Evolutionary conservation across 1,284 basidiomycete genomes (phyloP), one percentile per base, ranked within the genome.

Genomic region (Vanrija pseudolonga): DNA sequence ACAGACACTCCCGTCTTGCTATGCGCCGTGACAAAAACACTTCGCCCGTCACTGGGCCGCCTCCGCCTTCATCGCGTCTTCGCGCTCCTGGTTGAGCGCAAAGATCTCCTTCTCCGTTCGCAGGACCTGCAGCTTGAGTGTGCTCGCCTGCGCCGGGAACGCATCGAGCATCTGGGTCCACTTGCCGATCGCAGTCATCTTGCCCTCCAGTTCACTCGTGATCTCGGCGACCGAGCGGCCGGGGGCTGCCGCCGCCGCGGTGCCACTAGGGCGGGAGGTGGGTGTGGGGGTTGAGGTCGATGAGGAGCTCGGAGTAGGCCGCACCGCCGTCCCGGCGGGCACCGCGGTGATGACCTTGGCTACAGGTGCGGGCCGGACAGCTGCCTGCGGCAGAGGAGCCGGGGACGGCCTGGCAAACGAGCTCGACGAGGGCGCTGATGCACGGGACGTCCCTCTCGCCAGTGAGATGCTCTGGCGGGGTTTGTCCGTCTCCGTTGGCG

Each of bases 61-160:
- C 12, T 17, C 20, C 20, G 11, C n/a, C 39, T 11, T 14, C 39
- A 11, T 41, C 18, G 20, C 18, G 4, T 6, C 5, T 26, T 50
- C 23, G 26, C 26, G 18, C n/a, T 42, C 23, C 15, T 19, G 20
- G 39, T 49, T 38, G 3, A 40, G 15, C 7, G 22, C 39, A 17
- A 49, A 49, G 11, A 49, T 39, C 11, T 49, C 38, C 23, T 20
- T 22, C 39, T 49, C 47, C 2, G 47, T 49, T 39, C 47, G 37
- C 24, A 41, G 38, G 9, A 49, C 26, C 39, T 49, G 47, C 14
- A 38, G 47, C n/a, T 19, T 22, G 15, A 49, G 18, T 14, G 15
- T n/a, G 17, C 18, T n/a, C 17, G 37, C 7, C 37, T 39, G 38
- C 14, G 18, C 28, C 6, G 47, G 47, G 20, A 41, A 19, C 15